Conservation (phyloP, 495 filamentous ascomycete genomes). For the Bacidia rubella region DNA sequence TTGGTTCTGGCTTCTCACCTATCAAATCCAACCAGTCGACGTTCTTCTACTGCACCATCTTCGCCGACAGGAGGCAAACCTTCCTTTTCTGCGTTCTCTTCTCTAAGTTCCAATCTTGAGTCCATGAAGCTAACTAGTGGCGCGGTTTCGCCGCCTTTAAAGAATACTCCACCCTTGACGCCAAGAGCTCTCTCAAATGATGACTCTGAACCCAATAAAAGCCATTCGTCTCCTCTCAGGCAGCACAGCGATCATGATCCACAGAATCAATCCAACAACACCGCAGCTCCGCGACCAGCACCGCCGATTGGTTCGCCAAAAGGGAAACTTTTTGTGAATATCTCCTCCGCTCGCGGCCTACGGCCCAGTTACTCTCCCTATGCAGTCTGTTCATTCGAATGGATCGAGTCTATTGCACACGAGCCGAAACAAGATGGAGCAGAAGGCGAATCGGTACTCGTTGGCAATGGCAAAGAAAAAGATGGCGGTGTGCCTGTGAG, state of each 20-base stretch:
- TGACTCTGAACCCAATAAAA: slow-evolving; percentile 17
- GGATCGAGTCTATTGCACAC: slow-evolving; percentile 87
- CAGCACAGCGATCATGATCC: slow-evolving; percentile 22
- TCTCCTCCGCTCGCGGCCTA: slow-evolving; percentile 69
- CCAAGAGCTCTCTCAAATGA: slow-evolving; percentile 67
- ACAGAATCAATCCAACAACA: slow-evolving; percentile 24
- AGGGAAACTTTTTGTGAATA: slow-evolving; percentile 81
- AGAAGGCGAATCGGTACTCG: slow-evolving; percentile 18
- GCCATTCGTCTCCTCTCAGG: slow-evolving; percentile 25
- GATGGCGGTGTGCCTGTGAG: slow-evolving; percentile 45
- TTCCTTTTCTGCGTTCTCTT: slow-evolving; percentile 38
- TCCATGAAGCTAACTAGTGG: slow-evolving; percentile 80
- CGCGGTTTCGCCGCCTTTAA: slow-evolving; percentile 46
- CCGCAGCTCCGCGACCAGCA: slow-evolving; percentile 27
- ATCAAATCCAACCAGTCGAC: slow-evolving; percentile 54
- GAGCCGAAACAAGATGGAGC: slow-evolving; percentile 48
- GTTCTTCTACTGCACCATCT: slow-evolving; percentile 40
- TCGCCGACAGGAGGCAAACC: slow-evolving; percentile 39
- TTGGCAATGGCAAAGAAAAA: slow-evolving; percentile 39
- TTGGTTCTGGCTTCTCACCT: slow-evolving; percentile 59
- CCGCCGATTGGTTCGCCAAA: slow-evolving; percentile 59
- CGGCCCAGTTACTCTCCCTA: slow-evolving; percentile 78
- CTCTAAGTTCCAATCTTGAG: slow-evolving; percentile 47
- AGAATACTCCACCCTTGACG: slow-evolving; percentile 83
- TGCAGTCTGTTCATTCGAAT: slow-evolving; percentile 92